Percentiles rank a stretch among this genome's conserved stretches.
Evolutionary conservation across 805 yeast species (phyloP).

Genomic region (Candida incommunis): DNA sequence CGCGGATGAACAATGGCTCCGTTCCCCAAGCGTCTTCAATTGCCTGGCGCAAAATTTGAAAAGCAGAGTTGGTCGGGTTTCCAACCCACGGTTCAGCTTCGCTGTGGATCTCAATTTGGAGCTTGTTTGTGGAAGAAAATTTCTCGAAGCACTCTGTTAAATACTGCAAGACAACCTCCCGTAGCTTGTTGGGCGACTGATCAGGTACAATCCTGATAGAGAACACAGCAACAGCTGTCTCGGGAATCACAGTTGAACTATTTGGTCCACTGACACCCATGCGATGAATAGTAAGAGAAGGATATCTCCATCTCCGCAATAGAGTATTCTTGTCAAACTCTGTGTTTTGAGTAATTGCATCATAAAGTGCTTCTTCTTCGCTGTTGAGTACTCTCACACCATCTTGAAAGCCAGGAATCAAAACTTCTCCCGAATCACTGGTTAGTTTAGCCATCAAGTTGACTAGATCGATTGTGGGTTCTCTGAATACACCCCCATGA

Average conservation of each 20-base stretch:
- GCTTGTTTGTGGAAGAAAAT: constrained; percentile 45
- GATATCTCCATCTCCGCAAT: constrained; percentile 75
- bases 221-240: constrained; percentile 56
- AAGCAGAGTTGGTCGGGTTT: constrained; percentile 63
- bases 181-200: constrained; percentile 53
- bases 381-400: constrained; percentile 44
- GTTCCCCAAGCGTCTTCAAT: constrained; percentile 58
- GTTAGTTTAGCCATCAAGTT: constrained; percentile 54
- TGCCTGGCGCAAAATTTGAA: constrained; percentile 48
- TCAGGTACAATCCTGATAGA: constrained; percentile 85
- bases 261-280: constrained; percentile 82
- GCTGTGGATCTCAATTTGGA: constrained; percentile 50
- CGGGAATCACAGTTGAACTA: constrained; percentile 82
- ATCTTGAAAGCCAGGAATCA: constrained; percentile 58
- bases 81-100: constrained; percentile 97
- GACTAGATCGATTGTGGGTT: constrained; percentile 78
- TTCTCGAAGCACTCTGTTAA: constrained; percentile 33
- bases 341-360: constrained; percentile 38
- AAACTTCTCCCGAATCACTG: constrained; percentile 37
- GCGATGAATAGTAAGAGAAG: constrained; percentile 77
- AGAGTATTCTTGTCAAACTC: constrained; percentile 30
- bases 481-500: constrained; percentile 82
- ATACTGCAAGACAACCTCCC: constrained; percentile 32
- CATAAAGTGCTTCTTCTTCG: constrained; percentile 46
- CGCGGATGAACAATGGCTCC: constrained; percentile 78